phyloP scores from a whole-genome alignment of 2,329 filamentous ascomycete species.

The Rhynchosporium secalis region DNA sequence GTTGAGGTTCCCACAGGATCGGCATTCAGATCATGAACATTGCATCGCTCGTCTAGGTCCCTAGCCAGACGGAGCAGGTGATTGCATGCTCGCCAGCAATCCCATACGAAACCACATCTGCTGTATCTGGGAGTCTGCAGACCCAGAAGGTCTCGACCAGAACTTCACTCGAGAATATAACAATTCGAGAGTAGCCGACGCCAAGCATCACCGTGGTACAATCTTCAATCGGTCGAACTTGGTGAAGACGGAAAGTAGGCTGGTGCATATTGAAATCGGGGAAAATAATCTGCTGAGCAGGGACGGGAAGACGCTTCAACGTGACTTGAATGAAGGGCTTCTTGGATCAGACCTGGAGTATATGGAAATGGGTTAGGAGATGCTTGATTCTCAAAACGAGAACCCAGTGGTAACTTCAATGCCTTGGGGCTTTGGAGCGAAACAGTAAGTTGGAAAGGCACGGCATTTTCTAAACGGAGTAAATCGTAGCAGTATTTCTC shows the following conservation, averaged over 20 bases:
- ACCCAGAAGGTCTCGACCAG: background rate
- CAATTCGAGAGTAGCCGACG: background rate
- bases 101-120: background rate
- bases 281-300: background rate
- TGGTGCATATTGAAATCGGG: background rate
- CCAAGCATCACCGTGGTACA: background rate
- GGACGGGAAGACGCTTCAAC: background rate
- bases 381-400: background rate
- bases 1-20: background rate
- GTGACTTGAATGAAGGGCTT: background rate
- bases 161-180: background rate
- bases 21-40: constrained; percentile 14
- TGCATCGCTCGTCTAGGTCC: constrained; percentile 9
- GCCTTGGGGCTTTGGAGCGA: too few species aligned
- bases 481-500: too few species aligned
- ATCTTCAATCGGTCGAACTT: constrained; percentile 2
- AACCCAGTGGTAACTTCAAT: too few species aligned
- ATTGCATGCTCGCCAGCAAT: constrained; percentile 10
- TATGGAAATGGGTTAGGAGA: background rate
- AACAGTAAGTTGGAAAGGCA: too few species aligned
- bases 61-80: constrained; percentile 5
- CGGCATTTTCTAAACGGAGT: too few species aligned
- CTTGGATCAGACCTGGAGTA: background rate
- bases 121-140: constrained; percentile 3
- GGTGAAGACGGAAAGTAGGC: background rate